Percentiles rank a stretch among this genome's conserved stretches.
phyloP scores from a whole-genome alignment of 179 eudicot species.

The Drosera spatulata region DNA sequence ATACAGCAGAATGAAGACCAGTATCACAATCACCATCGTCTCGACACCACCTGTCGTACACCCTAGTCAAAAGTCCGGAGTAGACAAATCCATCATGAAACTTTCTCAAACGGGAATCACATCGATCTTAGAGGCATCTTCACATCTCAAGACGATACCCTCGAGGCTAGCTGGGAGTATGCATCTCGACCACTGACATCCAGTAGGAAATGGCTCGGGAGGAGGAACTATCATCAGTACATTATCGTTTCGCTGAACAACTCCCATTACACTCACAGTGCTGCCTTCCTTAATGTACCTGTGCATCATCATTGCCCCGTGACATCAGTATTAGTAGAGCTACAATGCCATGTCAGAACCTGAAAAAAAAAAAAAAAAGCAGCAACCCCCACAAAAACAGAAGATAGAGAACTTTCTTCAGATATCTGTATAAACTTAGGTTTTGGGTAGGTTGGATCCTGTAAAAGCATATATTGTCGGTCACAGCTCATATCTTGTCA shows the following conservation, averaged over 20 bases:
- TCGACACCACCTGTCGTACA: background rate
- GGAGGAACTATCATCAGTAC: slow-evolving; percentile 96
- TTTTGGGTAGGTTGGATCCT: too few relatives aligned
- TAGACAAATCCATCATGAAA: background rate
- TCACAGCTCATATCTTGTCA: too few relatives aligned
- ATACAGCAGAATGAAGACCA: slow-evolving; percentile 1
- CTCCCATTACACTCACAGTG: slow-evolving; percentile 96
- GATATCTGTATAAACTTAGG: too few relatives aligned
- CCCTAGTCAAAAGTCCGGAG: background rate
- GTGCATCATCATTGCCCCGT: background rate
- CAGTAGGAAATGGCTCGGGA: slow-evolving; percentile 76
- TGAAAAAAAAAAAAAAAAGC: too few relatives aligned
- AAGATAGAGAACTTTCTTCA: too few relatives aligned
- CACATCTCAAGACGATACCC: slow-evolving; percentile 89
- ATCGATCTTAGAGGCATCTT: slow-evolving; percentile 84
- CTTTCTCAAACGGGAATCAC: slow-evolving; percentile 68
- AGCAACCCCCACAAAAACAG: too few relatives aligned
- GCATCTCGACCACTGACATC: slow-evolving; percentile 91
- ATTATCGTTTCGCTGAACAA: slow-evolving; percentile 81
- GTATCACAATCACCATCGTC: background rate
- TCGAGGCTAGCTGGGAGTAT: slow-evolving; percentile 87
- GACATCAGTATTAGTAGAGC: background rate
- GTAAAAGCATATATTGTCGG: too few relatives aligned
- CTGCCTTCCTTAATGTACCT: slow-evolving; percentile 99
- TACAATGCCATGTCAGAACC: too few relatives aligned